phyloP scores from a whole-genome alignment of 345 rosid species.

The Pistacia atlantica region DNA sequence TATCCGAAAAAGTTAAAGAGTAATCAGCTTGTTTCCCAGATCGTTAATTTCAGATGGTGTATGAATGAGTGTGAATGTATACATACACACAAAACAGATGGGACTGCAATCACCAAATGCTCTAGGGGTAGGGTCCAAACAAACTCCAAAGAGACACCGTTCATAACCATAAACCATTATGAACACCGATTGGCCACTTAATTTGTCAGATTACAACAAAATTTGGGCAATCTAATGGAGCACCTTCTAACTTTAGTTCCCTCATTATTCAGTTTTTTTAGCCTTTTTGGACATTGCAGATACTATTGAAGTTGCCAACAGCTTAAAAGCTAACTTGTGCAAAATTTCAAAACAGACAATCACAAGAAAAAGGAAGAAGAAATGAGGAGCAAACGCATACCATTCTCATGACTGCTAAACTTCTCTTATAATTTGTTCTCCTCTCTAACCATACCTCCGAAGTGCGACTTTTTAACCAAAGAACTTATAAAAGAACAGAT shows the following conservation, averaged over 20 bases:
- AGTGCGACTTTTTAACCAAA: conserved; percentile 97
- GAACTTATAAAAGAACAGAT: conserved; percentile 55
- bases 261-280: neutral
- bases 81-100: neutral
- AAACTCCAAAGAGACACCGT: neutral
- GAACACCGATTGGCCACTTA: neutral
- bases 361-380: neutral
- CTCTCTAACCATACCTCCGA: conserved; percentile 99
- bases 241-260: neutral
- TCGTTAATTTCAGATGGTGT: neutral
- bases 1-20: neutral
- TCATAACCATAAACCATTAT: neutral
- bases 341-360: neutral
- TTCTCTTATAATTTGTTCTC: conserved; percentile 95
- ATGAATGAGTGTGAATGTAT: neutral
- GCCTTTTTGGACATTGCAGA: neutral
- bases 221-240: neutral
- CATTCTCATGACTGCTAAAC: conserved; percentile 90
- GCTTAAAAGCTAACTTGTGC: neutral
- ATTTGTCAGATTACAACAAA: neutral
- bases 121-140: neutral
- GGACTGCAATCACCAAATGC: neutral
- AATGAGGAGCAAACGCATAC: conserved; percentile 46
- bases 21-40: neutral
- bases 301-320: neutral